Evolutionary conservation across 164 flowering plant species (phyloP).

Genomic region (Annona cherimola): DNA sequence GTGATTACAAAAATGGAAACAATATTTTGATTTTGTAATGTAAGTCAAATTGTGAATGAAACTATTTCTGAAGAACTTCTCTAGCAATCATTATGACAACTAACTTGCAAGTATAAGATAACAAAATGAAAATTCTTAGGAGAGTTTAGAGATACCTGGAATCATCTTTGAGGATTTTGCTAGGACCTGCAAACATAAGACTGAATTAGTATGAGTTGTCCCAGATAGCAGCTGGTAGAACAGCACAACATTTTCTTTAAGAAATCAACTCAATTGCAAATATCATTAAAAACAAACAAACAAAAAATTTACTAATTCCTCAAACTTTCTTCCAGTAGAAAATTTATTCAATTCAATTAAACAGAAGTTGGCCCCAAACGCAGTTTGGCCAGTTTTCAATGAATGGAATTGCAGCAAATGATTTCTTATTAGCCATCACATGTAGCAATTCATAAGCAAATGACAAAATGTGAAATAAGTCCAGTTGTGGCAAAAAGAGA

Average conservation of each 20-base stretch:
- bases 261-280: no score
- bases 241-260: no score
- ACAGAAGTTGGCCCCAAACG: background rate
- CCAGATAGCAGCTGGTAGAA: no score
- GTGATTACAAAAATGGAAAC: no score
- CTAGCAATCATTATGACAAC: no score
- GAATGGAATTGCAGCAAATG: background rate
- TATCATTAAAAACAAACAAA: no score
- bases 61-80: no score
- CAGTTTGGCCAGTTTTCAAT: background rate
- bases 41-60: no score
- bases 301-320: no score
- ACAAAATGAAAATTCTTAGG: background rate
- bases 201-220: background rate
- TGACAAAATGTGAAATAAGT: background rate
- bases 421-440: background rate
- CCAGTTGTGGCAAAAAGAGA: background rate
- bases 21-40: no score
- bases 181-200: conserved; percentile 55
- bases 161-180: conserved; percentile 99
- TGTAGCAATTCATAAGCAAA: background rate
- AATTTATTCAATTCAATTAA: background rate
- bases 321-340: background rate
- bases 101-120: no score
- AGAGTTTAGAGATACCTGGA: conserved; percentile 48